These are phyloP conservation scores for Daldinia decipiens DNA, from an alignment of 495 filamentous ascomycete species.

Conservation along the genomic window DNA sequence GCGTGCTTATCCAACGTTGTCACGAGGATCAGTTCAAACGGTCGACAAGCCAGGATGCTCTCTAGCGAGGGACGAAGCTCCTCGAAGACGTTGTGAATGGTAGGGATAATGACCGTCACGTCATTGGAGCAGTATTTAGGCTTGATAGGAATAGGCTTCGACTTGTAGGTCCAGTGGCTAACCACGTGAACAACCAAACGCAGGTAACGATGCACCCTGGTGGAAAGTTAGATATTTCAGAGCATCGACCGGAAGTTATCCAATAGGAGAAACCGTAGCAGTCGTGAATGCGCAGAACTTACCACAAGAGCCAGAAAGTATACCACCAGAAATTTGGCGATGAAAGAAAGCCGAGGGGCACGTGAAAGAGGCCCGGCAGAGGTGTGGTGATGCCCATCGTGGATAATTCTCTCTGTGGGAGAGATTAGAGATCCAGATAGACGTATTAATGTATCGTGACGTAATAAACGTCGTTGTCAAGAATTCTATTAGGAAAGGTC, in stretches of 20 bases:
- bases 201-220: constrained; percentile 61
- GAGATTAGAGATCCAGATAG: constrained; percentile 11
- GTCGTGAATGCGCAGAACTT: constrained; percentile 35
- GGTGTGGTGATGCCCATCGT: constrained; percentile 47
- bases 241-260: constrained; percentile 9
- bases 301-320: constrained; percentile 58
- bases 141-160: constrained; percentile 48
- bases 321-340: constrained; percentile 50
- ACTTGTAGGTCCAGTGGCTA: constrained; percentile 58
- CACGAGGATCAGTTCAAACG: constrained; percentile 64
- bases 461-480: background rate
- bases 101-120: constrained; percentile 66
- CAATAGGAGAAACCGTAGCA: background rate
- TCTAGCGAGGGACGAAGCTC: constrained; percentile 62
- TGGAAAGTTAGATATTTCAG: constrained; percentile 30
- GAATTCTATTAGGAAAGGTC: background rate
- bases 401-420: constrained; percentile 17
- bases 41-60: constrained; percentile 64
- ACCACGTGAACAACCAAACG: constrained; percentile 59
- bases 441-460: constrained; percentile 29
- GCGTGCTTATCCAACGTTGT: constrained; percentile 64
- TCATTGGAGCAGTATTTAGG: constrained; percentile 55
- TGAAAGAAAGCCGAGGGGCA: constrained; percentile 50
- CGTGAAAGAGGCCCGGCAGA: constrained; percentile 52
- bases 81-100: constrained; percentile 63